Conservation (phyloP, 306 rosid genomes). For the cucumber (Cucumis sativus) region DNA sequence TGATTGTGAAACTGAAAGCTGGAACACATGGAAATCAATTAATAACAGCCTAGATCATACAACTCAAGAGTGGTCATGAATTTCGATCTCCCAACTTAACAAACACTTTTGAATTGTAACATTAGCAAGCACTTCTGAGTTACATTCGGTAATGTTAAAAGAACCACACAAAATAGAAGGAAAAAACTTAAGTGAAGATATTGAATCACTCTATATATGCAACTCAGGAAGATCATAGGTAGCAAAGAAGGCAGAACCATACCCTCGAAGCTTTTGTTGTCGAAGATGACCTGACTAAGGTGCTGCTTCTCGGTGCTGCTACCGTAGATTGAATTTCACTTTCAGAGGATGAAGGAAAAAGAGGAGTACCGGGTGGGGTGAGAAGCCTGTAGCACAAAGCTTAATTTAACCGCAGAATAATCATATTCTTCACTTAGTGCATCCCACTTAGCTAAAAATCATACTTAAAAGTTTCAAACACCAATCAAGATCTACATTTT, state of each 20-base stretch:
- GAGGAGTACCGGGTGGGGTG: conserved; percentile 95
- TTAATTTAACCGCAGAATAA: conserved; percentile 8
- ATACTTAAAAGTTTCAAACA: not conserved
- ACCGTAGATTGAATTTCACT: conserved; percentile 36
- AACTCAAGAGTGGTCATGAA: not conserved
- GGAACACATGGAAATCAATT: conserved; percentile 22
- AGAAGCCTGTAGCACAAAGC: conserved; percentile 64
- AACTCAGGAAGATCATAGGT: not conserved
- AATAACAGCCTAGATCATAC: not conserved
- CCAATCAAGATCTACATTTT: not conserved
- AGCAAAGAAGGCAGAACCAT: conserved; percentile 16
- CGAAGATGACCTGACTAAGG: conserved; percentile 52
- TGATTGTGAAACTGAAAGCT: conserved; percentile 88
- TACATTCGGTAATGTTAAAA: not conserved
- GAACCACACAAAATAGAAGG: not conserved
- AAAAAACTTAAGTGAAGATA: not conserved
- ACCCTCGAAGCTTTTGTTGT: conserved; percentile 77
- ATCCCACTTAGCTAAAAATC: not conserved
- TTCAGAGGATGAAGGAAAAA: conserved; percentile 52
- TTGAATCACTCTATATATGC: not conserved
- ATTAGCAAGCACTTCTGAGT: not conserved
- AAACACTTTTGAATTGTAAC: not conserved
- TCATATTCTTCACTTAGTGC: not conserved
- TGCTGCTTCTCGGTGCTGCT: conserved; percentile 42
- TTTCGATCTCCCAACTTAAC: not conserved